A percentile compares a stretch with the other conserved stretches of the same genome.
phyloP scores from a whole-genome alignment of 176 grass and related monocot genomes.

The Oryza officinalis region DNA sequence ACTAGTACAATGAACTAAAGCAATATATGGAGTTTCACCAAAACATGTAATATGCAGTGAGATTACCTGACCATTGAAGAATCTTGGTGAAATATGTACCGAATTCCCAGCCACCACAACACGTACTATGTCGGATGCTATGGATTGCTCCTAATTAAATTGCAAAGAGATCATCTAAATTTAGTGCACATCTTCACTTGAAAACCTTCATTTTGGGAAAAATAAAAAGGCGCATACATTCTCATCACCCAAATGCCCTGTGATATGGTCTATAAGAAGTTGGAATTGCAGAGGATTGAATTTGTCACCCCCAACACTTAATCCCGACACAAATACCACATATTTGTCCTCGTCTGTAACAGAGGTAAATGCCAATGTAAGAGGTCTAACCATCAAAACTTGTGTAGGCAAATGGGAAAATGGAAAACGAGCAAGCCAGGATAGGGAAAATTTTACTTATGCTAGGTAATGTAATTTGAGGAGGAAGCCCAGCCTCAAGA shows the following conservation, averaged over 20 bases:
- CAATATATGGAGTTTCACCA: neutral
- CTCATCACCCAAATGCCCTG: slow-evolving; percentile 93
- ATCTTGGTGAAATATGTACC: slow-evolving; percentile 67
- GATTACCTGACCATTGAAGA: slow-evolving; percentile 80
- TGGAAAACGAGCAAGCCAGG: neutral
- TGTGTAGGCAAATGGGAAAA: neutral
- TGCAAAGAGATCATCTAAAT: neutral
- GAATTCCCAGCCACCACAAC: slow-evolving; percentile 91
- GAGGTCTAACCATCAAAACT: neutral
- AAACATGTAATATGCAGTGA: slow-evolving; percentile 22
- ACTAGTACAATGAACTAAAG: slow-evolving; percentile 2
- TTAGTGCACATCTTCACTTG: slow-evolving; percentile 7
- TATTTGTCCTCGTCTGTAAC: slow-evolving; percentile 90
- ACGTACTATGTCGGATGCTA: slow-evolving; percentile 81
- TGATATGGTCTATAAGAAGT: slow-evolving; percentile 96
- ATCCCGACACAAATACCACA: slow-evolving; percentile 83
- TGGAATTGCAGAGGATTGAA: slow-evolving; percentile 99
- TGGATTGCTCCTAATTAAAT: slow-evolving; percentile 78
- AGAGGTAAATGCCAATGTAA: slow-evolving; percentile 23
- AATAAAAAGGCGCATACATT: slow-evolving; percentile 65
- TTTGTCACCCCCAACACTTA: slow-evolving; percentile 61
- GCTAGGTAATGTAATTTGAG: slow-evolving; percentile 59
- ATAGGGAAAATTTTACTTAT: slow-evolving; percentile 55
- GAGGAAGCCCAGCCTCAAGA: slow-evolving; percentile 86
- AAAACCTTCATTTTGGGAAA: neutral